Conservation (phyloP, 768 basidiomycete genomes). For the Boletus eberwhitei region DNA sequence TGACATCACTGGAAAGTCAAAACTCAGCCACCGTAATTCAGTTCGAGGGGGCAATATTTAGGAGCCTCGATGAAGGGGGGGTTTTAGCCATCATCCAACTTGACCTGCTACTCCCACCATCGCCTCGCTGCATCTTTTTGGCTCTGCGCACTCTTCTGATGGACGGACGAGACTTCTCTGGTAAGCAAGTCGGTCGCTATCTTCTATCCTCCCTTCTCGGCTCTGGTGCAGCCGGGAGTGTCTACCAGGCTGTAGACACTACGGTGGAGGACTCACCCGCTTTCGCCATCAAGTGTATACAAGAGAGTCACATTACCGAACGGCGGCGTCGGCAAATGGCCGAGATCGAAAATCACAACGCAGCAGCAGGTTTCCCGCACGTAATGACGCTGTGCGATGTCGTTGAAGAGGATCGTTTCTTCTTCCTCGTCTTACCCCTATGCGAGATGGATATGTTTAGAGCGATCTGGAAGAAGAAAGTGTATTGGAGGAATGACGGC, state of each 20-base stretch:
- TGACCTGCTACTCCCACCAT: too few species aligned
- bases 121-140: too few species aligned
- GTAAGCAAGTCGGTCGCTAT: slow-evolving; percentile 53
- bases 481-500: slow-evolving; percentile 54
- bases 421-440: slow-evolving; percentile 67
- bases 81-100: too few species aligned
- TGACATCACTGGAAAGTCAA: too few species aligned
- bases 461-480: slow-evolving; percentile 44
- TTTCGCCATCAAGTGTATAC: slow-evolving; percentile 76
- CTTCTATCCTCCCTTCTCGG: slow-evolving; percentile 63
- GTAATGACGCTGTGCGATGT: slow-evolving; percentile 66
- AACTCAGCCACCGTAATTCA: too few species aligned
- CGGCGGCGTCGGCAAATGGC: slow-evolving; percentile 60
- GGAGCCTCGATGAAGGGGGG: too few species aligned
- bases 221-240: slow-evolving; percentile 71
- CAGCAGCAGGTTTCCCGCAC: slow-evolving; percentile 43
- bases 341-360: slow-evolving; percentile 57
- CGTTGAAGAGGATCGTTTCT: slow-evolving; percentile 52
- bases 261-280: slow-evolving; percentile 36
- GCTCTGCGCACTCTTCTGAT: neutral
- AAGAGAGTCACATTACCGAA: slow-evolving; percentile 45
- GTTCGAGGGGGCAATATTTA: too few species aligned
- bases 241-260: slow-evolving; percentile 67
- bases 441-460: slow-evolving; percentile 64
- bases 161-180: slow-evolving; percentile 43